These are phyloP conservation scores for Parietaria judaica DNA, from an alignment of 306 rosid genomes.

Conservation along the genomic window DNA sequence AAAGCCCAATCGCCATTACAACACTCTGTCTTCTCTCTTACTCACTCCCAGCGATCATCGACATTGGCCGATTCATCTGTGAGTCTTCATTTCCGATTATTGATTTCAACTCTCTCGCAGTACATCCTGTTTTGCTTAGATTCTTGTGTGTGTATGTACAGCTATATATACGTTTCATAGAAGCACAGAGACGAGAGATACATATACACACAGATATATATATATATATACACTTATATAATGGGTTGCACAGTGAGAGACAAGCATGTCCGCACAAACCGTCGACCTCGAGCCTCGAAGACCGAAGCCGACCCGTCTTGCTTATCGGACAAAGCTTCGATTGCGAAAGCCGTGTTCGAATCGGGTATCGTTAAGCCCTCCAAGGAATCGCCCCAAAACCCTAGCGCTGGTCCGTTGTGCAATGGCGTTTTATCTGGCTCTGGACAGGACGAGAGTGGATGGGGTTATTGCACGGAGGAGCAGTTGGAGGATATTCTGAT, in stretches of 20 bases:
- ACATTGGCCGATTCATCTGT: slow-evolving; percentile 22
- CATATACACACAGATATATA: neutral
- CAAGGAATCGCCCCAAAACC: slow-evolving; percentile 26
- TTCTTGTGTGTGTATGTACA: neutral
- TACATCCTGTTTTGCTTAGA: neutral
- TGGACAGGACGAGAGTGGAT: slow-evolving; percentile 51
- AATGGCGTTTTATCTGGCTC: slow-evolving; percentile 20
- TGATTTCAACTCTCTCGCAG: neutral
- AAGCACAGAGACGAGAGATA: too few species aligned
- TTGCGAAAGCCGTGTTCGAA: slow-evolving; percentile 63
- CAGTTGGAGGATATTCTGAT: slow-evolving; percentile 80
- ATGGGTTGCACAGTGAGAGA: slow-evolving; percentile 91
- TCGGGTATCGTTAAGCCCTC: slow-evolving; percentile 50
- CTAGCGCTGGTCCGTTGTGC: slow-evolving; percentile 20
- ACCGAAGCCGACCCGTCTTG: slow-evolving; percentile 39
- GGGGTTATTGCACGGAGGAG: slow-evolving; percentile 92
- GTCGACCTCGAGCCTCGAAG: slow-evolving; percentile 50
- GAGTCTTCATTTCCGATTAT: slow-evolving; percentile 6
- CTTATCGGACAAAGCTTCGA: slow-evolving; percentile 39
- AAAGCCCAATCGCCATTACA: neutral
- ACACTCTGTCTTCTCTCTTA: slow-evolving; percentile 1
- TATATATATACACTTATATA: neutral
- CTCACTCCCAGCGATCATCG: slow-evolving; percentile 11
- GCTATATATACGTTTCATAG: neutral
- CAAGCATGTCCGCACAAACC: slow-evolving; percentile 72